Evolutionary conservation across 2,329 filamentous ascomycete genomes (phyloP), one percentile per base, ranked within the genome.

Genomic region (Phialocephala sp.): DNA sequence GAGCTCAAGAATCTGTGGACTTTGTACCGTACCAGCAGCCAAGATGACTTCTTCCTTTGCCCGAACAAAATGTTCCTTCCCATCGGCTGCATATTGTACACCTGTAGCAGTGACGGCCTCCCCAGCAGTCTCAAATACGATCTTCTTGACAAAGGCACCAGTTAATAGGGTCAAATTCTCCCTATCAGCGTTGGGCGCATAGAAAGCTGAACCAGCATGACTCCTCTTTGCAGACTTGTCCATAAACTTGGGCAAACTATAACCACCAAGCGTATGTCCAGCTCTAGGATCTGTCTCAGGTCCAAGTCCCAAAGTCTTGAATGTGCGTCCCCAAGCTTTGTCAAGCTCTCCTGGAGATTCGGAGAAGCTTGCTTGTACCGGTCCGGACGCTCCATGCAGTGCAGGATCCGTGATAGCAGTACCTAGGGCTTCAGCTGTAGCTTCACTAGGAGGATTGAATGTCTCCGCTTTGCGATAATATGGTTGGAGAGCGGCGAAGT

Each of bases 141-240:
- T 80, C 77, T 89, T 91, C 76, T 87, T 90, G 66, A 96, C 92
- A 87, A 92, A 93, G 20, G 92, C 90, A 75, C 94, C 89, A 75
- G 92, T 95, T 65, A 96, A 82, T 66, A 97, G 83, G 52, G 91
- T 94, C 76, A 97, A 79, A 80, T 97, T 97, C 8, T 59, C 39
- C 39, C 71, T 55, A 12, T 22, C 61, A n/a, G 59, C 62, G n/a
- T 62, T 67, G 0, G 69, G 66, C 6, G 22, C 62, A 37, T 66
- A 69, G 43, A 70, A 73, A 5, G 66, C 70, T 3, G 64, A 41
- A 2, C 63, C 72, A 22, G 72, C 60, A 57, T 65, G 43, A 32
- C 64, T 65, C 55, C 66, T 62, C 41, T 50, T 64, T 5, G 56
- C 55, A 15, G 39, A 32, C 15, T 54, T 41, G 39, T 64, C 62